phyloP scores from a whole-genome alignment of 108 stramenopile species.

The Cyclostephanos tholiformis region DNA sequence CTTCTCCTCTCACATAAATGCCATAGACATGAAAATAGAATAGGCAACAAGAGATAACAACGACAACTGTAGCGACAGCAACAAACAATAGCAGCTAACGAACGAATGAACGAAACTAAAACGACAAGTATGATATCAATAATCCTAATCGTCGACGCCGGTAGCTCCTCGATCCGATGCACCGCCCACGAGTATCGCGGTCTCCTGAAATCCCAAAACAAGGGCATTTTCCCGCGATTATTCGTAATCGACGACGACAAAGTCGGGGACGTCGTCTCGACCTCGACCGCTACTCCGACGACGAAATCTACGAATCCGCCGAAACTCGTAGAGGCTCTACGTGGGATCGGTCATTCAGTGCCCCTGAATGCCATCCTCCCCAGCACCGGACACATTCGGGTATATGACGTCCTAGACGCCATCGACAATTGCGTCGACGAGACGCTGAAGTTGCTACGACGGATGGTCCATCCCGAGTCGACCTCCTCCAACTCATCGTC shows the following conservation, averaged over 20 bases:
- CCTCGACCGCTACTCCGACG: not conserved
- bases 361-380: constrained; percentile 48
- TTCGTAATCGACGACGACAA: constrained; percentile 9
- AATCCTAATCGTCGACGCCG: constrained; percentile 74
- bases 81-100: no score
- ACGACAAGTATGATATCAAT: constrained; percentile 49
- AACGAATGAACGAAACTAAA: no score
- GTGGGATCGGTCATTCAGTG: constrained; percentile 31
- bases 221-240: constrained; percentile 40
- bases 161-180: constrained; percentile 59
- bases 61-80: no score
- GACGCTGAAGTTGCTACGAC: constrained; percentile 38
- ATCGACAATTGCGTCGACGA: constrained; percentile 69
- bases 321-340: constrained; percentile 20
- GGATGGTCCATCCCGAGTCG: not conserved
- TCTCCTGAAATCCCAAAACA: not conserved
- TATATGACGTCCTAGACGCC: constrained; percentile 44
- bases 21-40: no score
- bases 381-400: constrained; percentile 57
- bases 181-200: constrained; percentile 32
- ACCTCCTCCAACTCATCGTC: not conserved
- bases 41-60: no score
- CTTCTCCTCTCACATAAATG: no score
- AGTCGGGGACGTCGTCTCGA: not conserved
- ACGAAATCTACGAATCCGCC: not conserved